Evolutionary conservation across 306 rosid genomes (phyloP).

Genomic region (Corylus heterophylla): DNA sequence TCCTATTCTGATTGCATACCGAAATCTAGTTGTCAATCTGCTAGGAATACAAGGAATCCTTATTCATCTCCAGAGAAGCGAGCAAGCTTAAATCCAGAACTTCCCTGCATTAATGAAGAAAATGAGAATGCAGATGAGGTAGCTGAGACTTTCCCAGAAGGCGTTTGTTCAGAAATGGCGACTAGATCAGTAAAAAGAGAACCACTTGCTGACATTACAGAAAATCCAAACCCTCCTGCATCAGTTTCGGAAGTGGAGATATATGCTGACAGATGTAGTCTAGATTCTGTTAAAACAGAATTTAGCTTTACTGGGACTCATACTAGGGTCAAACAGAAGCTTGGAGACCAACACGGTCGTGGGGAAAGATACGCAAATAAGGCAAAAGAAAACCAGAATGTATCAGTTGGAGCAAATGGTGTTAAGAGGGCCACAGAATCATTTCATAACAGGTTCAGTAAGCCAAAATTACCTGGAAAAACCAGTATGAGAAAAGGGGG

Average conservation of each 20-base stretch:
- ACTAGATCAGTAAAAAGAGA: slow-evolving; percentile 43
- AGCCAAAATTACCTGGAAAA: slow-evolving; percentile 63
- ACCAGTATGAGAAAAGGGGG: slow-evolving; percentile 47
- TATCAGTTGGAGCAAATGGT: slow-evolving; percentile 50
- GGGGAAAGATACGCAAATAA: slow-evolving; percentile 44
- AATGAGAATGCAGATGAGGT: slow-evolving; percentile 72
- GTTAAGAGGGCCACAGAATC: slow-evolving; percentile 50
- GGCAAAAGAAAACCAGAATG: slow-evolving; percentile 50
- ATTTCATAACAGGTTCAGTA: slow-evolving; percentile 42
- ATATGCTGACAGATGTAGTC: slow-evolving; percentile 40
- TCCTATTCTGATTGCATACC: slow-evolving; percentile 61
- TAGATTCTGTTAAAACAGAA: slow-evolving; percentile 55
- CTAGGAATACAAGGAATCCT: slow-evolving; percentile 42
- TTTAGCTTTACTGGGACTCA: slow-evolving; percentile 48
- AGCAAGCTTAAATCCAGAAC: slow-evolving; percentile 64
- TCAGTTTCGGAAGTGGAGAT: slow-evolving; percentile 51
- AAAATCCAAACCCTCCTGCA: slow-evolving; percentile 40
- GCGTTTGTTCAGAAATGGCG: slow-evolving; percentile 34
- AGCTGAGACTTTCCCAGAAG: slow-evolving; percentile 43
- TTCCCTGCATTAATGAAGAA: slow-evolving; percentile 88
- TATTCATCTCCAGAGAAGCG: slow-evolving; percentile 66
- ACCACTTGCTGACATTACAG: slow-evolving; percentile 61
- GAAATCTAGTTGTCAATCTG: slow-evolving; percentile 33
- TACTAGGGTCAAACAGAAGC: slow-evolving; percentile 45
- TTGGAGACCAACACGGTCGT: slow-evolving; percentile 40